Percentiles rank a stretch among this genome's conserved stretches.
Evolutionary conservation across 2,329 filamentous ascomycete genomes (phyloP).

Genomic region (Zopfia rhizophila): DNA sequence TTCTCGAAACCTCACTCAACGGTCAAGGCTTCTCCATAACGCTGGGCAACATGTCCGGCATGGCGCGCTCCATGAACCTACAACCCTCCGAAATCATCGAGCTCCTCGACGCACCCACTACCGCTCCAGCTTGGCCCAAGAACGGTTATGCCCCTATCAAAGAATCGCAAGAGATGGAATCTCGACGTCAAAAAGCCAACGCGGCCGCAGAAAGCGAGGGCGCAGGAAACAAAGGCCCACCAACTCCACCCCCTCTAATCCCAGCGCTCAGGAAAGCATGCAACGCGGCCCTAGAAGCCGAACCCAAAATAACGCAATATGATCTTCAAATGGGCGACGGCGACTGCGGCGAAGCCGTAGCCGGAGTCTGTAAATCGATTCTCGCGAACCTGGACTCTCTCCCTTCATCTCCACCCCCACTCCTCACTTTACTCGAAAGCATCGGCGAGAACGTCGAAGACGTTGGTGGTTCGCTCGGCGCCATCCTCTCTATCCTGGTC

Average conservation of each 20-base stretch:
- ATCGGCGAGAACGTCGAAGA: conserved; percentile 72
- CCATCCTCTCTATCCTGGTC: conserved; percentile 85
- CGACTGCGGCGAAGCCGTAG: conserved; percentile 77
- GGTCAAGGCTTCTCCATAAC: conserved; percentile 67
- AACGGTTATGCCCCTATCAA: conserved; percentile 53
- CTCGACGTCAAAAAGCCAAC: conserved; percentile 42
- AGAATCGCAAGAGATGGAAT: conserved; percentile 37
- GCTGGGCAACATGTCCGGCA: conserved; percentile 62
- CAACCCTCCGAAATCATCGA: conserved; percentile 55
- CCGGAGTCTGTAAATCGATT: conserved; percentile 73
- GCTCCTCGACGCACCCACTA: conserved; percentile 62
- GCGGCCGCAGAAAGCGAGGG: conserved; percentile 31
- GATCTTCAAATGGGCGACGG: conserved; percentile 89
- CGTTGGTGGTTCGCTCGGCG: conserved; percentile 79
- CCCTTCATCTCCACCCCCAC: conserved; percentile 59
- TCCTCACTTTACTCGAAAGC: conserved; percentile 67
- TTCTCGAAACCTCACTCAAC: conserved; percentile 65
- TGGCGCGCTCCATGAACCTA: conserved; percentile 54
- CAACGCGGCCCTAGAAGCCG: conserved; percentile 64
- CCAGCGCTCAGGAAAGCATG: conserved; percentile 55
- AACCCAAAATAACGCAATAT: conserved; percentile 72
- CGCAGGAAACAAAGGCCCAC: conserved; percentile 35
- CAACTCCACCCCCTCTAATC: conserved; percentile 55
- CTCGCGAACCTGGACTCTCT: conserved; percentile 62
- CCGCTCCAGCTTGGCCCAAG: conserved; percentile 63